Evolutionary conservation across 345 rosid species (phyloP), one percentile per base, ranked within the genome.

Genomic region (Syzygium aqueum): DNA sequence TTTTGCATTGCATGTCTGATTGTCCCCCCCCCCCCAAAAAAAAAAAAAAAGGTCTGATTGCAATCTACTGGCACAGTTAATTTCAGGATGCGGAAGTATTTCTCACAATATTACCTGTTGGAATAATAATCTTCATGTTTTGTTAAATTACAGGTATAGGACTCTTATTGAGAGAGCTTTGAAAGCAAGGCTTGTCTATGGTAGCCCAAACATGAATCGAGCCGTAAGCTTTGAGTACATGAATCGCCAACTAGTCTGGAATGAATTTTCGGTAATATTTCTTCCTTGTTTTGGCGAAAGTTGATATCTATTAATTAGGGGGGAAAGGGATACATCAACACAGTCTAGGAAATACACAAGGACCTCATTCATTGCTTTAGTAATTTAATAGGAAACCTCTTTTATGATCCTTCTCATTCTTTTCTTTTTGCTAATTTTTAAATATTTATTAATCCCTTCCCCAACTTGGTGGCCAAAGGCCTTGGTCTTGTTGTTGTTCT

Each of bases 221-320:
- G 96, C 98, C 40, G 98, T 98, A 88, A 98, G 99, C 94, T 98
- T 98, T 67, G 98, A 98, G 95, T 96, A 98, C 93, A 96, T 96
- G 99, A 96, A 98, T 90, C 96, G 97, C 63, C 99, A 96, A 88
- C 92, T 98, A 87, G 99, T 98, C 91, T 97, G 99, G 99, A 97
- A 97, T 90, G 99, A 97, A 90, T 97, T 97, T 88, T 97, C 97
- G 93, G 99, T 96, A 95, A 91, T 88, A 90, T 84, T 83, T 88
- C 87, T 89, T 82, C 90, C 49, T 73, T 37, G 82, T 73, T 19
- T 73, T 73, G 49, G 49, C 49, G 17, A 33, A 73, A 73, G 49
- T 33, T 73, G 80, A 73, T 73, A 33, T 17, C 80, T 73, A 33
- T 73, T 17, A 73, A 73, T 73, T 33, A 33, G 14, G 14, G 49